Conservation (phyloP, 208 protist species). For the Novymonas esmeraldas region DNA sequence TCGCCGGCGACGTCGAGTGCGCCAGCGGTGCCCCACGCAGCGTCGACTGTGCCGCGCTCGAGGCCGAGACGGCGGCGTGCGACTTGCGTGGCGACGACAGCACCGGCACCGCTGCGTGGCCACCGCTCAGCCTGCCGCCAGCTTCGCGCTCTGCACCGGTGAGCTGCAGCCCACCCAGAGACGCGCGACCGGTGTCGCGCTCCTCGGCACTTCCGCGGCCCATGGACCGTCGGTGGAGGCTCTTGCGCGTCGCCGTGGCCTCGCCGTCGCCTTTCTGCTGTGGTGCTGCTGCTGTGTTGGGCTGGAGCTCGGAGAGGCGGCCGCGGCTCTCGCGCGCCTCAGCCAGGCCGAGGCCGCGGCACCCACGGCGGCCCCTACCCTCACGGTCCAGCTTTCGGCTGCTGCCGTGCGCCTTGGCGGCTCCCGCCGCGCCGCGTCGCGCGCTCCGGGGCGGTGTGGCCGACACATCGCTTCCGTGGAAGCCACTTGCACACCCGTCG, state of each 20-base stretch:
- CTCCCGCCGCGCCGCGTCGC: not conserved
- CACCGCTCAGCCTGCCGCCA: conserved; percentile 2
- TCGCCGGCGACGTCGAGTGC: not conserved
- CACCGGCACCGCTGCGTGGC: not conserved
- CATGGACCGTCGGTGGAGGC: conserved; percentile 18
- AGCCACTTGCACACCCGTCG: conserved; percentile 4
- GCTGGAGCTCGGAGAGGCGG: conserved; percentile 24
- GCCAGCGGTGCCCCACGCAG: not conserved
- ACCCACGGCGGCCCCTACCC: conserved; percentile 1
- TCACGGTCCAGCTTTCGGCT: conserved; percentile 16
- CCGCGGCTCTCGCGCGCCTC: conserved; percentile 33
- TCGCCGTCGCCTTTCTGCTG: not conserved
- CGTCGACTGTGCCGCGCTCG: not conserved
- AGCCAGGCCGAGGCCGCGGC: conserved; percentile 23
- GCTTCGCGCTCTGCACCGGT: not conserved
- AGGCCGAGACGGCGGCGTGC: not conserved
- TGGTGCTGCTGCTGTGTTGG: not conserved
- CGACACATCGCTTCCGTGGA: conserved; percentile 9
- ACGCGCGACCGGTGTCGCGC: not conserved
- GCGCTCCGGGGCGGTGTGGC: not conserved
- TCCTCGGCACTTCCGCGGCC: conserved; percentile 26
- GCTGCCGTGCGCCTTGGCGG: conserved; percentile 12
- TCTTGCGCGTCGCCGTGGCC: not conserved
- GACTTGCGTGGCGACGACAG: conserved; percentile 17
- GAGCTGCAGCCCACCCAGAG: not conserved